Conservation (phyloP, 2,329 filamentous ascomycete species). For the Pezicula radicicola region DNA sequence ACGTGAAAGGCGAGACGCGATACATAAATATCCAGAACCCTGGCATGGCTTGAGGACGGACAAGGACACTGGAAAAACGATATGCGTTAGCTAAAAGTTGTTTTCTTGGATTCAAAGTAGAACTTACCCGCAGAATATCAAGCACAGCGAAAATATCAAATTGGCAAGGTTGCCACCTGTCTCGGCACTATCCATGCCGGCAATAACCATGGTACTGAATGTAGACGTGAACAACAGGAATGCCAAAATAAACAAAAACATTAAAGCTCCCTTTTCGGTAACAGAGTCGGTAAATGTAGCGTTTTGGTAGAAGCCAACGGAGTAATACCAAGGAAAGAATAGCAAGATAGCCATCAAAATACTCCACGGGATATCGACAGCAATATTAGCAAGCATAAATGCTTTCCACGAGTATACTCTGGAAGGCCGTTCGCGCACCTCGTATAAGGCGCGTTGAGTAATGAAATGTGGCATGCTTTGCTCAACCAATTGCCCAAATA, state of each 20-base stretch:
- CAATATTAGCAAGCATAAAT: constrained; percentile 68
- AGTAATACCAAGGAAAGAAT: constrained; percentile 83
- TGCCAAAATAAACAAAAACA: constrained; percentile 72
- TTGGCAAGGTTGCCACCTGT: constrained; percentile 75
- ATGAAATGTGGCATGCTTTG: constrained; percentile 75
- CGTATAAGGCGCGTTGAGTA: constrained; percentile 49
- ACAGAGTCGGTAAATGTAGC: constrained; percentile 59
- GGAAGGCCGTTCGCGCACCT: constrained; percentile 68
- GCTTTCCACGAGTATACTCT: constrained; percentile 76
- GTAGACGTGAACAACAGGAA: constrained; percentile 82
- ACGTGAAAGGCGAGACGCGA: constrained; percentile 77
- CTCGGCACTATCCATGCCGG: constrained; percentile 72
- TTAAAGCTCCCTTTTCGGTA: constrained; percentile 68
- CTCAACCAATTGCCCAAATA: constrained; percentile 71
- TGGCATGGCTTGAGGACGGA: constrained; percentile 58
- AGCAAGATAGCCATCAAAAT: constrained; percentile 67
- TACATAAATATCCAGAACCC: constrained; percentile 88
- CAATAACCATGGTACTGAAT: constrained; percentile 76
- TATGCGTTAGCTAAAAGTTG: too few species aligned
- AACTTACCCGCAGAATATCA: constrained; percentile 79
- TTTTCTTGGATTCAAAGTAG: too few species aligned
- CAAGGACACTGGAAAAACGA: too few species aligned
- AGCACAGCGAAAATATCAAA: constrained; percentile 67
- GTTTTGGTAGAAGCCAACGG: constrained; percentile 68
- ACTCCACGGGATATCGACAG: constrained; percentile 86